Base-by-base conservation (phyloP, 257 asterid genomes). In the Salvia miltiorrhiza region DNA sequence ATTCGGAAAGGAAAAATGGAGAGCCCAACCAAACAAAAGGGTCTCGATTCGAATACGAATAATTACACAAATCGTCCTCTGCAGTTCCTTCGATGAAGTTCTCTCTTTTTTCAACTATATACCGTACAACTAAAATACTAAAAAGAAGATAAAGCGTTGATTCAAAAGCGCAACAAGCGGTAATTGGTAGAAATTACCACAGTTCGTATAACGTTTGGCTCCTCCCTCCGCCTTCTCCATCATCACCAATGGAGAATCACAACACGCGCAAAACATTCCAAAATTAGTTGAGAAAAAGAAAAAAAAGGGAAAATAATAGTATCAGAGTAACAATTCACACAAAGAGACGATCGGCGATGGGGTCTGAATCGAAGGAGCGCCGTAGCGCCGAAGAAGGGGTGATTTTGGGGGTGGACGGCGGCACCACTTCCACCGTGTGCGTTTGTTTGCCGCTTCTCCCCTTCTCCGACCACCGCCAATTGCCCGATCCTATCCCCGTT, bases 401-500 rank as follows among this genome's bases (percentile, higher is more conserved):
- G 70, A 74, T 85, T n/a, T 66, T 85, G 73, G 88, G 90, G 69
- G 86, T 85, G 14, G 90, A 85, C 67, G 90, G 90, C 47, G 90
- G 90, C 63, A 69, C 90, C 50, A 82, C 90, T 19, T 75, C 83
- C 71, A 83, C 97, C 5, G 77, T 88, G 10, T 90, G 97, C 79
- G 92, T 90, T n/a, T 90, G 97, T 61, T 74, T 90, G 84, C 90
- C 97, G 57, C 70, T 87, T 28, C 55, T 80, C 52, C 86, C 83
- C 39, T 79, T 77, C 67, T 43, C 80, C 79, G 86, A 77, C 54
- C 75, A 40, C 61, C 65, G 60, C 58, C 82, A 50, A 73, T 75
- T 85, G 73, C 92, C 95, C 58, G 96, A 92, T 60, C 96, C 96
- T 65, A 76, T 85, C 23, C 96, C 97, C 19, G 4, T 90, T 61